Percentiles rank a stretch among this genome's conserved stretches.
These are phyloP conservation scores for Cryomyces minteri DNA, from an alignment of 495 filamentous ascomycete species.

Conservation along the genomic window DNA sequence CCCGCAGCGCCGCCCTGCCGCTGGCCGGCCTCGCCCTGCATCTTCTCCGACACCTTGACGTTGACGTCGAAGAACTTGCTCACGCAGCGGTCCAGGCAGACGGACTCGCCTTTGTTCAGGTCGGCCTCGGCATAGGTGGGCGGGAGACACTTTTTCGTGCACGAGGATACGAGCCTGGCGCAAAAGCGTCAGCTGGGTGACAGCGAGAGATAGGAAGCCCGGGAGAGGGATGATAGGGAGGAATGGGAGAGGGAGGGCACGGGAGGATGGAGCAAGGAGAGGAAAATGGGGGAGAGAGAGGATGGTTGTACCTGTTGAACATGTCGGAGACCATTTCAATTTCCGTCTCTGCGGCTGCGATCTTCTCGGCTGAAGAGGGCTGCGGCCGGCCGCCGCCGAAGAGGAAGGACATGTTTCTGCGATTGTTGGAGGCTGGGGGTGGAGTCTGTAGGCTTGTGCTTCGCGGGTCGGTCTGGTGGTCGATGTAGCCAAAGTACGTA, in stretches of 20 bases:
- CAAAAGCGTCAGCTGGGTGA: background rate
- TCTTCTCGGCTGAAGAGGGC: slow-evolving; percentile 87
- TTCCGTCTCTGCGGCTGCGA: slow-evolving; percentile 84
- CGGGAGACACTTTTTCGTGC: slow-evolving; percentile 83
- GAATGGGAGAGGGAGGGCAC: background rate
- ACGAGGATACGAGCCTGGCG: slow-evolving; percentile 63
- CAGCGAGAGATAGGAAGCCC: background rate
- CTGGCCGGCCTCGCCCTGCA: slow-evolving; percentile 44
- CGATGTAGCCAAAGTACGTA: too few relatives aligned
- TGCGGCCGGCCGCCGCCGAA: slow-evolving; percentile 61
- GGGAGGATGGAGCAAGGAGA: background rate
- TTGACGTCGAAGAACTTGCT: slow-evolving; percentile 96
- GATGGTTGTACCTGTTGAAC: slow-evolving; percentile 60
- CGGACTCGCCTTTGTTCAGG: slow-evolving; percentile 93
- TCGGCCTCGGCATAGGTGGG: slow-evolving; percentile 82
- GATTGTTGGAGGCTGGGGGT: too few relatives aligned
- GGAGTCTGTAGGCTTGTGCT: too few relatives aligned
- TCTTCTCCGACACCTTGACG: slow-evolving; percentile 76
- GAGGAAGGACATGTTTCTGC: slow-evolving; percentile 66
- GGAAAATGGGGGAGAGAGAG: slow-evolving; percentile 1
- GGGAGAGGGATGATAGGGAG: background rate
- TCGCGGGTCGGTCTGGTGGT: too few relatives aligned
- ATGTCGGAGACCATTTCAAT: slow-evolving; percentile 89
- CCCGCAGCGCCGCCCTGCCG: slow-evolving; percentile 24
- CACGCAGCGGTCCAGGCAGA: slow-evolving; percentile 92